phyloP scores from a whole-genome alignment of 2,329 filamentous ascomycete species.

The Cercospora nicotianae region DNA sequence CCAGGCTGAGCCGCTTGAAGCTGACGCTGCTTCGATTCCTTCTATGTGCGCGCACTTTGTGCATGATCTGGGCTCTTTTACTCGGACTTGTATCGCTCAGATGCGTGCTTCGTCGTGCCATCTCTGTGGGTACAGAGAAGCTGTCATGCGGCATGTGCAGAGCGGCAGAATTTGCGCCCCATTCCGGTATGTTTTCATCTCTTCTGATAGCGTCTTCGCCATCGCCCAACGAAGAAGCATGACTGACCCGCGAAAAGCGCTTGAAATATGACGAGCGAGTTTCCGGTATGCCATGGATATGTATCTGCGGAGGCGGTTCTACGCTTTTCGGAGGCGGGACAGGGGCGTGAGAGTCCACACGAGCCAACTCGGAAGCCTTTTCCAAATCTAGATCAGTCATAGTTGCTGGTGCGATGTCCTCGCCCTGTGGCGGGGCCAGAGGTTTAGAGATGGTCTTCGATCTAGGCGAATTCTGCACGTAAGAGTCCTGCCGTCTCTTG shows the following conservation, averaged over 20 bases:
- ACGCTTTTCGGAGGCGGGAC: conserved; percentile 14
- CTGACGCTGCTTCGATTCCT: conserved; percentile 31
- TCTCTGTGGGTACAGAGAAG: conserved; percentile 46
- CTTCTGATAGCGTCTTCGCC: conserved; percentile 42
- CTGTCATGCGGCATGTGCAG: conserved; percentile 46
- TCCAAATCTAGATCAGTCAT: conserved; percentile 41
- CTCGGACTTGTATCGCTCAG: conserved; percentile 32
- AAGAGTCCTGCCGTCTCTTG: conserved; percentile 24
- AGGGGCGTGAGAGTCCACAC: conserved; percentile 15
- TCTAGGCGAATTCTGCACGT: conserved; percentile 22
- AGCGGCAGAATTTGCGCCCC: conserved; percentile 39
- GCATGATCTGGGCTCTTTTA: conserved; percentile 29
- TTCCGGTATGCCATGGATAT: conserved; percentile 34
- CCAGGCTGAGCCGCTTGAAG: conserved; percentile 30
- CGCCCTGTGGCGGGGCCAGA: conserved; percentile 38
- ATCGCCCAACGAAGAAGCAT: conserved; percentile 41
- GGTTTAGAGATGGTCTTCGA: conserved; percentile 45
- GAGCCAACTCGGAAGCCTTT: conserved; percentile 37
- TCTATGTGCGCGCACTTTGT: conserved; percentile 34
- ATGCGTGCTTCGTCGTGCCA: conserved; percentile 40
- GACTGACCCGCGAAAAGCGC: conserved; percentile 40
- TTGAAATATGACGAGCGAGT: conserved; percentile 33
- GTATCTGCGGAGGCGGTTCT: conserved; percentile 44
- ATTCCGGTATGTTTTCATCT: conserved; percentile 43
- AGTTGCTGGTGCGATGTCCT: conserved; percentile 30